Conservation (phyloP, 2,329 filamentous ascomycete genomes). For the Hawksworthiomyces lignivorus region DNA sequence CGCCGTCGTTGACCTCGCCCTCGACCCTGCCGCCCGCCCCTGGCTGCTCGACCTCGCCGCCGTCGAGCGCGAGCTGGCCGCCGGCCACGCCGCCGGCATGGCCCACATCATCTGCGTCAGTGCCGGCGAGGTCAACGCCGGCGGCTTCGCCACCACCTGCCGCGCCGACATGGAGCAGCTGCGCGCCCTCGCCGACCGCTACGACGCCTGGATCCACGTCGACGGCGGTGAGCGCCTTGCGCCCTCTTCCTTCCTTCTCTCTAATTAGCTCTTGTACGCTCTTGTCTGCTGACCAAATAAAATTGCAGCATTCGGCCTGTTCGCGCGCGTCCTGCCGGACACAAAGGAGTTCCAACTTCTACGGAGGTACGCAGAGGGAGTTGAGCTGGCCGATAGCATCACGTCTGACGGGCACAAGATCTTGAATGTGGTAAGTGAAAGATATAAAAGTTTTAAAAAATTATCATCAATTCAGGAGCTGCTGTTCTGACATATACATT, state of each 20-base stretch:
- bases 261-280: too few relatives aligned
- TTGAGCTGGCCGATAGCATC: constrained; percentile 82
- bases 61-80: constrained; percentile 52
- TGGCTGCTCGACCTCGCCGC: constrained; percentile 63
- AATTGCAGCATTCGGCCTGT: constrained; percentile 82
- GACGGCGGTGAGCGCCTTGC: constrained; percentile 54
- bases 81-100: constrained; percentile 34
- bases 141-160: constrained; percentile 61
- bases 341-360: constrained; percentile 47
- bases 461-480: too few relatives aligned
- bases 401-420: constrained; percentile 83
- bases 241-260: neutral
- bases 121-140: constrained; percentile 85
- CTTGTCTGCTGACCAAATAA: neutral
- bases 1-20: constrained; percentile 55
- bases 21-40: constrained; percentile 43
- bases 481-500: too few relatives aligned
- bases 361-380: constrained; percentile 46
- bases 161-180: constrained; percentile 53
- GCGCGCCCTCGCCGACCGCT: constrained; percentile 61
- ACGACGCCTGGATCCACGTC: constrained; percentile 80
- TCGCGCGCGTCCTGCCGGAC: constrained; percentile 58
- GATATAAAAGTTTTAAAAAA: neutral
- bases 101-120: constrained; percentile 76
- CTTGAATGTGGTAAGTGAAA: constrained; percentile 66